Evolutionary conservation across 2,329 filamentous ascomycete genomes (phyloP).

Genomic region (Trichoderma lentiforme): DNA sequence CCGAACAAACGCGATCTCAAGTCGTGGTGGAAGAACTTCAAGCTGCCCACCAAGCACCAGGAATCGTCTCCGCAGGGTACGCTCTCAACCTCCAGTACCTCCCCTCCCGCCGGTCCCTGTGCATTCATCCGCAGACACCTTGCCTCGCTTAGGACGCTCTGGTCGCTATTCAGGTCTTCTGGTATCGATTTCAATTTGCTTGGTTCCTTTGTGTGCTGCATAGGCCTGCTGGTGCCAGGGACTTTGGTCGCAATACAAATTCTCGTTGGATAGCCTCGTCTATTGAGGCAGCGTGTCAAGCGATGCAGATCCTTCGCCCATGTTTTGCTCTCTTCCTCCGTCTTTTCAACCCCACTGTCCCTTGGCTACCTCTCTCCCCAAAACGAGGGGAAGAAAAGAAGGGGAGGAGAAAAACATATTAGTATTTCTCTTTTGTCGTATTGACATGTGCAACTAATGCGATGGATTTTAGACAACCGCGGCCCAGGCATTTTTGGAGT

Average conservation of each 20-base stretch:
- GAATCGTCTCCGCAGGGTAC: constrained; percentile 50
- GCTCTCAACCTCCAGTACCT: neutral
- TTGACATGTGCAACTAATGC: neutral
- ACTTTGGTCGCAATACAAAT: constrained; percentile 2
- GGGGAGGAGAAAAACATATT: neutral
- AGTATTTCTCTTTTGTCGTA: neutral
- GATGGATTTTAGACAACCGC: constrained; percentile 41
- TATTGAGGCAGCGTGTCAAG: constrained; percentile 13
- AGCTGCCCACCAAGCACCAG: constrained; percentile 60
- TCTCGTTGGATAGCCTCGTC: neutral
- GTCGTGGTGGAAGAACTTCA: constrained; percentile 98
- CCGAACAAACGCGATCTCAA: constrained; percentile 84
- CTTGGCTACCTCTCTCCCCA: neutral
- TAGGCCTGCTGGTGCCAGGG: constrained; percentile 6
- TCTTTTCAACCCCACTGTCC: neutral
- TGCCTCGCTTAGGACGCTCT: neutral
- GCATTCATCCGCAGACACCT: constrained; percentile 12
- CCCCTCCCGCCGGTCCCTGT: neutral
- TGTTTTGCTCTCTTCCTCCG: neutral
- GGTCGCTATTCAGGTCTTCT: constrained; percentile 13
- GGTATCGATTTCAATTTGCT: constrained; percentile 17
- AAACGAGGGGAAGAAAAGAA: neutral
- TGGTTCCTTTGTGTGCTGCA: neutral
- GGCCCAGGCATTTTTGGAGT: constrained; percentile 88
- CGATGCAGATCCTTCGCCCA: constrained; percentile 1